These are phyloP conservation scores for Leptomonas pyrrhocoris DNA, from an alignment of 208 protist species.

Conservation along the genomic window DNA sequence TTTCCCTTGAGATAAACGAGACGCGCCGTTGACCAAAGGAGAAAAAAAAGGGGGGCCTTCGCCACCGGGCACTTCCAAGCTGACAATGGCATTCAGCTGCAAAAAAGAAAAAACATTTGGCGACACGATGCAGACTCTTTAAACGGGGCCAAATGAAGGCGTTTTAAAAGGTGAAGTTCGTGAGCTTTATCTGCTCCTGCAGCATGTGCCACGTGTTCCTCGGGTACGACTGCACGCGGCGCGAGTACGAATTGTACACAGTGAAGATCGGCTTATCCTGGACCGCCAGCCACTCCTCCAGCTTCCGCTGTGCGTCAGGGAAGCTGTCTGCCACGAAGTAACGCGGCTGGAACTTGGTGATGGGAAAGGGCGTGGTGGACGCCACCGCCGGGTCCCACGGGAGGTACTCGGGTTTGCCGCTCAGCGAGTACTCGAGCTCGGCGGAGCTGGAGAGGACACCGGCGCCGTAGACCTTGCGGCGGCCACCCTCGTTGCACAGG, in stretches of 20 bases:
- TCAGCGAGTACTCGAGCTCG: constrained; percentile 86
- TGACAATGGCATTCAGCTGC: too few relatives aligned
- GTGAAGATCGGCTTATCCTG: constrained; percentile 87
- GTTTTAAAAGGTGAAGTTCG: constrained; percentile 42
- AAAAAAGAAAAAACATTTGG: too few relatives aligned
- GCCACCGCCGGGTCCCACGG: constrained; percentile 76
- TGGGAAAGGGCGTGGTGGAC: constrained; percentile 80
- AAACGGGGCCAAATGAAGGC: neutral
- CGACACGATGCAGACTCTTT: neutral
- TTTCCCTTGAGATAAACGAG: too few relatives aligned
- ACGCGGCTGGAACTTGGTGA: constrained; percentile 93
- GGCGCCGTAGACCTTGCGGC: constrained; percentile 93
- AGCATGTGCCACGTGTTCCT: constrained; percentile 77
- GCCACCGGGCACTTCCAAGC: too few relatives aligned
- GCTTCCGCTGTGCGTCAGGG: constrained; percentile 85
- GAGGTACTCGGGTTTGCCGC: constrained; percentile 47
- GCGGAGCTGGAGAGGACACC: constrained; percentile 95
- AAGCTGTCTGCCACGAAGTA: constrained; percentile 96
- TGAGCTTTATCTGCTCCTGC: constrained; percentile 47
- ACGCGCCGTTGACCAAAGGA: too few relatives aligned
- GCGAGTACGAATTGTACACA: constrained; percentile 92
- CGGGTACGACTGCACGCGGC: constrained; percentile 79
- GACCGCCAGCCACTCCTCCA: constrained; percentile 76
- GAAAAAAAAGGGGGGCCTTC: too few relatives aligned
- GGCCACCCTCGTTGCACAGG: constrained; percentile 89